Percentiles rank a stretch among this genome's conserved stretches.
phyloP scores from a whole-genome alignment of 495 filamentous ascomycete genomes.

The Talaromyces stipitatus region DNA sequence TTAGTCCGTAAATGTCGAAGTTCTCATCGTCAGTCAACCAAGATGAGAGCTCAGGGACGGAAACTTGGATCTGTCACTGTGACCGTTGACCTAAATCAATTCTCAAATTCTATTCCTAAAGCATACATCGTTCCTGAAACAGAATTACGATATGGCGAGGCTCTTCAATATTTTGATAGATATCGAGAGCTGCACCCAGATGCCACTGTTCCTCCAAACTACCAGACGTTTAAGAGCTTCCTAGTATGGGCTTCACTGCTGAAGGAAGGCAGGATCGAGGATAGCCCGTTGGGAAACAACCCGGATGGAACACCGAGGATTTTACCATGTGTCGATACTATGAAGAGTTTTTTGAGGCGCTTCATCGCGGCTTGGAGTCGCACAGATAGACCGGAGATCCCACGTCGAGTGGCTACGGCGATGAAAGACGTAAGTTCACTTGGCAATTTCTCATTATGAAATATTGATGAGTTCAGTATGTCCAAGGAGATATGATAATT shows the following conservation, averaged over 20 bases:
- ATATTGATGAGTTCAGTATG: too few relatives aligned
- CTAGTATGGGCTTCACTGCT: background rate
- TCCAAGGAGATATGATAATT: too few relatives aligned
- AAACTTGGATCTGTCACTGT: background rate
- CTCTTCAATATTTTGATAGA: background rate
- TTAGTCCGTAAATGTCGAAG: too few relatives aligned
- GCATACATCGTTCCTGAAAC: background rate
- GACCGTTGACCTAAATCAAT: background rate
- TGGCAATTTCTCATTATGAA: background rate
- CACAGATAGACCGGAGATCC: background rate
- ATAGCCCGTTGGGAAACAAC: background rate
- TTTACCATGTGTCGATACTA: background rate
- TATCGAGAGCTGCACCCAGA: background rate
- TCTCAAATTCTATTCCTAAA: background rate
- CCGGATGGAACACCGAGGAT: background rate
- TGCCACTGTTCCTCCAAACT: background rate
- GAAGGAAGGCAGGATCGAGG: background rate
- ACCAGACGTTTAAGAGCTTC: background rate
- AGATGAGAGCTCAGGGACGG: too few relatives aligned
- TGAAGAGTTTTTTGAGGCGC: background rate
- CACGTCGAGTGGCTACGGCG: background rate
- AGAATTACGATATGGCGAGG: background rate
- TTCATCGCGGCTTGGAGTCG: background rate
- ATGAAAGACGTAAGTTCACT: background rate
- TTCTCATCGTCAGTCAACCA: too few relatives aligned